Percentiles rank a stretch among this genome's conserved stretches.
Evolutionary conservation across 2,329 filamentous ascomycete species (phyloP).

Genomic region (Pseudopyricularia javanii): DNA sequence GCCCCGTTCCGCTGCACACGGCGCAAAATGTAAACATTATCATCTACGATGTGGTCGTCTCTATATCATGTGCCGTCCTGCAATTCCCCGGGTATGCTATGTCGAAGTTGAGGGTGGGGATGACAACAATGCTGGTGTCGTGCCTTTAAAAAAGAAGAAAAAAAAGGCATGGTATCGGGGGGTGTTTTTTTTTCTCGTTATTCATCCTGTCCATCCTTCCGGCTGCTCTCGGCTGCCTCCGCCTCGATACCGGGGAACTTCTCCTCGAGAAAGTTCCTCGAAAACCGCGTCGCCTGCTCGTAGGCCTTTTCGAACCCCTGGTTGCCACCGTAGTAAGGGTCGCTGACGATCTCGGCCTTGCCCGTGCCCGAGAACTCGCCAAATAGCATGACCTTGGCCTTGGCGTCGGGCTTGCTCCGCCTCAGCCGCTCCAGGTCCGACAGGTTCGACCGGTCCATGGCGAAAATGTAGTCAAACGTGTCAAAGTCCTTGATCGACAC

Average conservation of each 20-base stretch:
- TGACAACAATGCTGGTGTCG: not conserved
- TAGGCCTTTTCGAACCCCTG: conserved; percentile 79
- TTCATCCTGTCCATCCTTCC: not conserved
- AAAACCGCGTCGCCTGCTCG: conserved; percentile 69
- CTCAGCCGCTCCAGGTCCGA: conserved; percentile 52
- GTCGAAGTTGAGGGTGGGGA: not conserved
- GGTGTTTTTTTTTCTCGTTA: not conserved
- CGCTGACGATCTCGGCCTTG: conserved; percentile 60
- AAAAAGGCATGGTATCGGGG: not conserved
- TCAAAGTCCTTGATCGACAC: conserved; percentile 49
- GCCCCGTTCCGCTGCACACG: not conserved
- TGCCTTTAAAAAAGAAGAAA: not conserved
- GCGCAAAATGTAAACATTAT: not conserved
- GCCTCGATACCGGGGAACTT: conserved; percentile 25
- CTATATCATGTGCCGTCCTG: not conserved
- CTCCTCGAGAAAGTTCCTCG: conserved; percentile 59
- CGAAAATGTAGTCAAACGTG: conserved; percentile 84
- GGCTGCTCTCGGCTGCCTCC: not conserved
- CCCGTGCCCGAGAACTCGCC: conserved; percentile 64
- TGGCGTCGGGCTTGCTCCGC: conserved; percentile 41
- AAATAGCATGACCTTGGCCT: conserved; percentile 66
- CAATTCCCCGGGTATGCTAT: not conserved
- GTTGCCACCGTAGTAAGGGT: conserved; percentile 85
- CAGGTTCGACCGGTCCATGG: conserved; percentile 83
- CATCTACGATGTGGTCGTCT: not conserved